A percentile compares a stretch with the other conserved stretches of the same genome.
Evolutionary conservation across 495 filamentous ascomycete species (phyloP).

Genomic region (Polyplosphaeria fusca): DNA sequence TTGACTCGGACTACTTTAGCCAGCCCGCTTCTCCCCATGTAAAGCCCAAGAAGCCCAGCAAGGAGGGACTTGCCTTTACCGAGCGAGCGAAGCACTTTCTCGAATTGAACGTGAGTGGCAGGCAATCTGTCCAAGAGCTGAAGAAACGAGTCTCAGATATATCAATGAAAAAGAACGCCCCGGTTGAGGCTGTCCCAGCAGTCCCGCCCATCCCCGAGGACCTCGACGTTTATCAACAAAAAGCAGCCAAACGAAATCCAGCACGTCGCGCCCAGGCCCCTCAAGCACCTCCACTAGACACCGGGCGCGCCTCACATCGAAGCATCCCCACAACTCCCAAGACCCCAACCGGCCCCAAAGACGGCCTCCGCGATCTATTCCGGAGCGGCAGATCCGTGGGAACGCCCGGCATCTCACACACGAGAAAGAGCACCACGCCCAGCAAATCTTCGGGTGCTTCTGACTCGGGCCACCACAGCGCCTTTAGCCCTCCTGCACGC

Average conservation of each 20-base stretch:
- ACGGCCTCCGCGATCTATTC: conserved; percentile 1
- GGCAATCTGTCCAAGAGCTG: conserved; percentile 12
- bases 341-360: conserved; percentile 2
- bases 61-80: conserved; percentile 5
- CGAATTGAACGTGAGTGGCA: conserved; percentile 2
- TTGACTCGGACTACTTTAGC: conserved; percentile 34
- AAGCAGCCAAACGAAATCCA: background rate
- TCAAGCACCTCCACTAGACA: background rate
- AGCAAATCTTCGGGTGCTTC: background rate
- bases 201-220: conserved; percentile 11
- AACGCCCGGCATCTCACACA: background rate
- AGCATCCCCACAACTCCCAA: background rate
- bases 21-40: conserved; percentile 29
- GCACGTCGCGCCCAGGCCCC: background rate
- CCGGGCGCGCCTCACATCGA: background rate
- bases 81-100: conserved; percentile 18
- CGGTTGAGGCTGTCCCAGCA: conserved; percentile 9
- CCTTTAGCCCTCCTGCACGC: conserved; percentile 7
- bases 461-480: background rate
- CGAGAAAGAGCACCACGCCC: background rate
- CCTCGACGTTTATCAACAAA: background rate
- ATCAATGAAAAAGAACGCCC: conserved; percentile 6
- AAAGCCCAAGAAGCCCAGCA: conserved; percentile 8
- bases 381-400: background rate
- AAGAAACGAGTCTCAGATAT: conserved; percentile 26